These are phyloP conservation scores for Priceomyces carsonii DNA, from an alignment of 805 yeast species.

Conservation along the genomic window DNA sequence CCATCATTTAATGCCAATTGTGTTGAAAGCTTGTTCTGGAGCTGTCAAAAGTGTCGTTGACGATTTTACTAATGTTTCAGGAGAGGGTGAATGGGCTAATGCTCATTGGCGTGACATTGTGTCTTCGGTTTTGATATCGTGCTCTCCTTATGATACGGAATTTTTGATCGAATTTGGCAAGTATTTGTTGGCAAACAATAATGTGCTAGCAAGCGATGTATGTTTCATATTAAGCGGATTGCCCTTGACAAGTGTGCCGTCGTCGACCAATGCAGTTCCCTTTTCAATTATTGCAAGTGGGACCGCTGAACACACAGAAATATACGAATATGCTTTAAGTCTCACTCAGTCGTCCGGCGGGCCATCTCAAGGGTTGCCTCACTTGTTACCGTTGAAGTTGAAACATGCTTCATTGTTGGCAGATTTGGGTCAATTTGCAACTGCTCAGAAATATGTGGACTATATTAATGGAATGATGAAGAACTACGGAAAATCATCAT, in stretches of 20 bases:
- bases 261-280: constrained; percentile 26
- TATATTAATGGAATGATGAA: constrained; percentile 36
- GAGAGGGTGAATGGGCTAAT: constrained; percentile 50
- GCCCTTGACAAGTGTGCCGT: constrained; percentile 35
- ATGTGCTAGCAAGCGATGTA: constrained; percentile 40
- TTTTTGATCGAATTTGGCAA: constrained; percentile 55
- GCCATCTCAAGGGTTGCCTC: constrained; percentile 44
- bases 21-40: constrained; percentile 67
- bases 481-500: constrained; percentile 31
- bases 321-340: constrained; percentile 59
- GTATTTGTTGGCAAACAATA: constrained; percentile 35
- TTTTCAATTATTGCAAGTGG: constrained; percentile 44
- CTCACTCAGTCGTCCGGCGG: constrained; percentile 22
- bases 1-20: constrained; percentile 49
- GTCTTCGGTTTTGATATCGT: constrained; percentile 37
- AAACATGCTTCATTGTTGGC: constrained; percentile 68
- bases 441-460: constrained; percentile 67
- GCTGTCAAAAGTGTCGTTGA: constrained; percentile 53
- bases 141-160: constrained; percentile 24
- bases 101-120: constrained; percentile 53
- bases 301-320: constrained; percentile 56
- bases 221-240: constrained; percentile 49
- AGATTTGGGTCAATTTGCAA: constrained; percentile 60
- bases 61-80: constrained; percentile 43
- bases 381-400: constrained; percentile 59